Evolutionary conservation across 2,329 filamentous ascomycete species (phyloP), one percentile per base, ranked within the genome.

Genomic region (Thyridium curvatum): DNA sequence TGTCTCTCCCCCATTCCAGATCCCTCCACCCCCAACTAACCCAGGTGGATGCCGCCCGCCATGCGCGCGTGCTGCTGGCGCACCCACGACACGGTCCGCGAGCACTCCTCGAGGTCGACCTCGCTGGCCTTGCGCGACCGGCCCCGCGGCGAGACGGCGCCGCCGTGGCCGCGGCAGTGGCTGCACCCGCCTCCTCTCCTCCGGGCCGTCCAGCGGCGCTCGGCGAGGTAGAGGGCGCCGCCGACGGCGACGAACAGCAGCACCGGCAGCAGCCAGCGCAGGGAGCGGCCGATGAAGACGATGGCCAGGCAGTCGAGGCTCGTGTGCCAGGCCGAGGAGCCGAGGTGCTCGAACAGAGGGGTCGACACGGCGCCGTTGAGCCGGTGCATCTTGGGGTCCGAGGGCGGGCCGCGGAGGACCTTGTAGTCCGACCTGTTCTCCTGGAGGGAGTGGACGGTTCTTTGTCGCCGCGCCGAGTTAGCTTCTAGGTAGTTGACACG

Each of bases 321-420:
- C 6, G 56, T 59, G 46, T 66, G 63, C 62, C 63, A 66, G 4
- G 61, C 64, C 14, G 62, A 65, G 39, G 60, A 61, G 31, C 63
- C 63, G 8, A 66, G 51, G 41, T 66, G 63, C 29, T 61, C 52
- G 44, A 66, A 65, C 4, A 66, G 48, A 9, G 63, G 62, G 3
- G 63, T 66, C 15, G 56, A 52, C 8, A 62, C 62, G 12, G 46
- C 47, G 1, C 62, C 63, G 40, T 61, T 66, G 8, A 66, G 53
- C 44, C 56, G 60, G 43, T 66, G 61, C 42, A 65, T 30, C 18
- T 41, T 50, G 3, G 46, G 51, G 14, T 51, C 44, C 7, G 41
- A 39, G 13, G 42, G 32, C 1, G 58, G 48, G 1, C 62, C 63
- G 8, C 54, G 49, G 1, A 66, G 52, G 38, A 66, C 56, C 39